Conservation (phyloP, 305 asterid species). For the Fraxinus dipetala region DNA sequence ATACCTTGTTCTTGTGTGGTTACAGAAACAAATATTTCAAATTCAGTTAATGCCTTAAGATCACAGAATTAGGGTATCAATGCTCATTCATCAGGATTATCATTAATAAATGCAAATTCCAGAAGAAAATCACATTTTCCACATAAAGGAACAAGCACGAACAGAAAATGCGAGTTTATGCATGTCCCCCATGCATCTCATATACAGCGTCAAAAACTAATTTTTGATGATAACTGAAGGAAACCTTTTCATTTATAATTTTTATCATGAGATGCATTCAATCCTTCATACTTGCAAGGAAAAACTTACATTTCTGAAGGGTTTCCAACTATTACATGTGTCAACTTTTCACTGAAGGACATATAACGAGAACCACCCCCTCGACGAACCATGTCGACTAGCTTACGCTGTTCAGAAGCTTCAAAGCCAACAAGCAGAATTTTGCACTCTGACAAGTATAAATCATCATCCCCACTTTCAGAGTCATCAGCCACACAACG, state of each 20-base stretch:
- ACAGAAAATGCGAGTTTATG: neutral
- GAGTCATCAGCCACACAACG: conserved; percentile 76
- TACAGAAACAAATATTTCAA: neutral
- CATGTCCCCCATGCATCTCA: neutral
- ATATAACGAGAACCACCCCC: conserved; percentile 98
- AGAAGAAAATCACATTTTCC: neutral
- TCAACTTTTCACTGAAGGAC: conserved; percentile 72
- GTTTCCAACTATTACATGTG: conserved; percentile 84
- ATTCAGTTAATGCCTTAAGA: conserved; percentile 5
- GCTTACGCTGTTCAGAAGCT: conserved; percentile 72
- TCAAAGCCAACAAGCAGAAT: conserved; percentile 80
- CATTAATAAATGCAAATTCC: conserved; percentile 8
- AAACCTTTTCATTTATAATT: conserved; percentile 12
- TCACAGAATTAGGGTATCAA: neutral
- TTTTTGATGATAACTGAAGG: conserved; percentile 4
- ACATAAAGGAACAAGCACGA: neutral
- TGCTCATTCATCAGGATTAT: conserved; percentile 15
- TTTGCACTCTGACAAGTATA: conserved; percentile 91
- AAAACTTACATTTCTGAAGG: conserved; percentile 78
- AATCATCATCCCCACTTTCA: conserved; percentile 73
- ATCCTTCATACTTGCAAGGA: conserved; percentile 24
- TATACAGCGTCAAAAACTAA: neutral
- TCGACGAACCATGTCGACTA: conserved; percentile 83
- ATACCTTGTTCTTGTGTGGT: conserved; percentile 1
- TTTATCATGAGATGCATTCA: conserved; percentile 21